Evolutionary conservation across 2,329 filamentous ascomycete genomes (phyloP).

Genomic region (Aspergillus sp.): DNA sequence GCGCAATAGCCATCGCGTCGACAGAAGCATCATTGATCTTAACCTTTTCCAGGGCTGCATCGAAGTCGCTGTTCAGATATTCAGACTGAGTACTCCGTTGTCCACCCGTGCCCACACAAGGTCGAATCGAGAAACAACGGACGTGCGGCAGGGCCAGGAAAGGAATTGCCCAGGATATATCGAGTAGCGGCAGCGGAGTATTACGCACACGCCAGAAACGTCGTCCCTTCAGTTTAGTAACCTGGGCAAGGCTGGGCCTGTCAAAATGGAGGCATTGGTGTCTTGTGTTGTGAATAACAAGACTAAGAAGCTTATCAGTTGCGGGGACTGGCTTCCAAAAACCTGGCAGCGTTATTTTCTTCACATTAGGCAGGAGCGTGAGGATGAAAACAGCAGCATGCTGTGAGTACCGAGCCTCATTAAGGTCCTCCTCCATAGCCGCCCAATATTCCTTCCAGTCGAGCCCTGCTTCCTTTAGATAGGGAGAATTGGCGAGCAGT

Average conservation of each 20-base stretch:
- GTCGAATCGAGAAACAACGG: constrained; percentile 7
- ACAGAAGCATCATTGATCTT: constrained; percentile 9
- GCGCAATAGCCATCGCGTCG: constrained; percentile 12
- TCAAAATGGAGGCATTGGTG: constrained; percentile 3
- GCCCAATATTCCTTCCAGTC: constrained; percentile 20
- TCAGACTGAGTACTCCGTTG: constrained; percentile 1
- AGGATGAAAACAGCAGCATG: constrained; percentile 17
- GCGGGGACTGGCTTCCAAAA: constrained; percentile 5
- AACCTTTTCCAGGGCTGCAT: constrained; percentile 8
- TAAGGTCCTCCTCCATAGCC: constrained; percentile 14
- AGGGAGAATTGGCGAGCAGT: constrained; percentile 14
- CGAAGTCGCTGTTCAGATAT: not conserved
- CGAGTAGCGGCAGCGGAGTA: constrained; percentile 2
- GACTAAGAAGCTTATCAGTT: constrained; percentile 13
- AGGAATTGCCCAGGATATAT: constrained; percentile 9
- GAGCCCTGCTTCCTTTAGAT: constrained; percentile 15
- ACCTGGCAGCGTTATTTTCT: constrained; percentile 11
- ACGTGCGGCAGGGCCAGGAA: constrained; percentile 16
- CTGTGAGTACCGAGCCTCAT: constrained; percentile 14
- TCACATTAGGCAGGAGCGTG: constrained; percentile 18
- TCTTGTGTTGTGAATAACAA: constrained; percentile 11
- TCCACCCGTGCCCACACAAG: constrained; percentile 6
- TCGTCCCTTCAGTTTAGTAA: constrained; percentile 10
- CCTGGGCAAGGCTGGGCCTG: constrained; percentile 9
- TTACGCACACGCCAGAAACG: not conserved